Percentiles rank a stretch among this genome's conserved stretches.
phyloP scores from a whole-genome alignment of 1,284 basidiomycete genomes.

The Ganoderma sp. region DNA sequence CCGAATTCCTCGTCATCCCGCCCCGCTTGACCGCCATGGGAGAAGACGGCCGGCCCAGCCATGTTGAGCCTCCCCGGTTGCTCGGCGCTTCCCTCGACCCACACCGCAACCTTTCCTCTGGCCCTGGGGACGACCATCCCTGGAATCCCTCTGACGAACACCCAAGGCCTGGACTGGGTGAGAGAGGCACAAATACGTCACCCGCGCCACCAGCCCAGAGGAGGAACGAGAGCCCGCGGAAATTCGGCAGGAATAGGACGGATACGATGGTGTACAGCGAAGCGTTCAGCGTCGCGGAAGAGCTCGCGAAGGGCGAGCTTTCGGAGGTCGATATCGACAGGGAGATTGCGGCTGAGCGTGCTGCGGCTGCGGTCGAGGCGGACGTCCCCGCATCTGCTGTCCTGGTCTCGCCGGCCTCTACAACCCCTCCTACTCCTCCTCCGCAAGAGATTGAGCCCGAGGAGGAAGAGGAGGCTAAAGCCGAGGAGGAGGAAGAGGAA shows the following conservation, averaged over 20 bases:
- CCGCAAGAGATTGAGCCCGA: neutral
- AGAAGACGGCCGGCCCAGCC: slow-evolving; percentile 39
- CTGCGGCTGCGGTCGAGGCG: slow-evolving; percentile 15
- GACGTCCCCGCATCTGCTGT: slow-evolving; percentile 4
- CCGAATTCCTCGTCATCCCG: slow-evolving; percentile 85
- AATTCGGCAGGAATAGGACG: slow-evolving; percentile 64
- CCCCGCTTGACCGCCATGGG: slow-evolving; percentile 37
- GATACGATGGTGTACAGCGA: slow-evolving; percentile 82
- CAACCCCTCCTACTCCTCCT: neutral
- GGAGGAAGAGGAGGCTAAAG: neutral
- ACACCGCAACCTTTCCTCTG: slow-evolving; percentile 25
- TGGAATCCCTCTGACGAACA: neutral
- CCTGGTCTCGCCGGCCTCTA: neutral
- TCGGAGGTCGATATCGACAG: slow-evolving; percentile 34
- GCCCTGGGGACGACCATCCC: slow-evolving; percentile 20
- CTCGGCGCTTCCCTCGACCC: slow-evolving; percentile 53
- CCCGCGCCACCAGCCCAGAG: slow-evolving; percentile 36
- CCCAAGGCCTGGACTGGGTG: neutral
- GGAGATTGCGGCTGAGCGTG: slow-evolving; percentile 29
- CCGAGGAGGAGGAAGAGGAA: slow-evolving; percentile 2
- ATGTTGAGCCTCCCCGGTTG: slow-evolving; percentile 54
- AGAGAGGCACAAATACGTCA: slow-evolving; percentile 29
- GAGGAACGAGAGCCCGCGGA: slow-evolving; percentile 55
- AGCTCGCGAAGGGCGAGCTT: slow-evolving; percentile 44
- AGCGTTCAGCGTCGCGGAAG: slow-evolving; percentile 49